Base-by-base conservation (phyloP, 192 early-diverging fungal genomes). In the Mortierella hygrophila region DNA sequence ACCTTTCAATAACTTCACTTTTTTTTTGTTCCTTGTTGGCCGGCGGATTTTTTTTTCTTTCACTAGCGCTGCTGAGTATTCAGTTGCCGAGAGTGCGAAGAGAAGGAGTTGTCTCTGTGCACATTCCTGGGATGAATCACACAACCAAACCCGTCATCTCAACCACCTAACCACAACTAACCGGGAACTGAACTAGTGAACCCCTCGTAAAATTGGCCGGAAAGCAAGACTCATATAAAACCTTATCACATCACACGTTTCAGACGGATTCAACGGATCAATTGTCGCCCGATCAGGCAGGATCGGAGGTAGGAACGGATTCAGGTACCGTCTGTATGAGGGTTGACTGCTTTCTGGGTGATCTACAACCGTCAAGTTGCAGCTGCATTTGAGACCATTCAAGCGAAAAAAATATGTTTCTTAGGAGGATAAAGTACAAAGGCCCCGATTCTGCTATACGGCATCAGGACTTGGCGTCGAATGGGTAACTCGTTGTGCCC, bases 181-280 rank as follows among this genome's bases (percentile, higher is more conserved):
- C 49, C 18, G 4, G 49, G 49, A 52, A 5, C 49, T 21, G 5
- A 20, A 52, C 49, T 20, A 52, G 18, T 15, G 18, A 15, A 46
- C 11, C 44, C 44, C 44, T 46, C 54, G 1, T 26, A 6, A 1
- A 60, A 60, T 60, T n/a, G 57, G 29, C 57, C 57, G 7, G 26
- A 10, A 60, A n/a, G 57, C 21, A n/a, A 26, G 52, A 26, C 55
- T 5, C 38, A 40, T 40, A 65, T 11, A 26, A 65, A 65, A 65
- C 60, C 60, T 65, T 65, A 65, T 65, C 60, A 65, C 60, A 11
- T 26, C 60, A 26, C 55, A 57, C 60, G n/a, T 65, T 65, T 32
- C 11, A 32, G 60, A 21, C 49, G 6, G 16, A 4, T 65, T 23
- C 11, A 65, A 13, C 60, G 60, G 60, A 15, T 65, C 60, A 65